These are phyloP conservation scores for Fusarium sp. DNA, from an alignment of 2,329 filamentous ascomycete genomes.

Conservation along the genomic window DNA sequence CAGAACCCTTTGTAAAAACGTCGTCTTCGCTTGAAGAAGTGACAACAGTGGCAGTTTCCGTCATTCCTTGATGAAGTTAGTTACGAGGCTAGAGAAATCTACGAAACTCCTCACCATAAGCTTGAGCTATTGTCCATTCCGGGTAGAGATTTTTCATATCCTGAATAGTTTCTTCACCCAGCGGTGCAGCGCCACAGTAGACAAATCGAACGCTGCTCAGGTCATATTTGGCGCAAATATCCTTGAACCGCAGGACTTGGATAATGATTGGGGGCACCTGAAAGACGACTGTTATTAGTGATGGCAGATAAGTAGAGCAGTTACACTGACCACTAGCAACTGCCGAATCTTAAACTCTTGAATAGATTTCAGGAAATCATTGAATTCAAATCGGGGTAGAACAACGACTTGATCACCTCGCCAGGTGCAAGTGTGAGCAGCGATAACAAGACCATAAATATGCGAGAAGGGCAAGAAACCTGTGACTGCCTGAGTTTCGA, in stretches of 20 bases:
- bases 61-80: constrained; percentile 58
- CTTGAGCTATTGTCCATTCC: constrained; percentile 74
- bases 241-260: constrained; percentile 10
- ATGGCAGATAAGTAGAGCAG: fast-evolving
- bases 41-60: constrained; percentile 22
- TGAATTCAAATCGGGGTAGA: constrained; percentile 81
- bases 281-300: fast-evolving
- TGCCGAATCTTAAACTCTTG: constrained; percentile 27
- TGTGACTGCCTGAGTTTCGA: constrained; percentile 63
- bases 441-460: constrained; percentile 81
- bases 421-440: constrained; percentile 74
- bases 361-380: constrained; percentile 61
- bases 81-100: constrained; percentile 39
- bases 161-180: constrained; percentile 76
- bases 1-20: constrained; percentile 75
- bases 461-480: constrained; percentile 83
- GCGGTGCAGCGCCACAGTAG: constrained; percentile 69
- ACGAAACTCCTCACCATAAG: constrained; percentile 73
- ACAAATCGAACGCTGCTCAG: constrained; percentile 21
- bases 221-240: constrained; percentile 26
- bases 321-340: constrained; percentile 5
- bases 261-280: constrained; percentile 28
- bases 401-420: constrained; percentile 81
- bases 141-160: constrained; percentile 73
- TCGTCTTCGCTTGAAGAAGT: constrained; percentile 64